Base-by-base conservation (phyloP, 106 monocot species). In the Phalaenopsis equestris region DNA sequence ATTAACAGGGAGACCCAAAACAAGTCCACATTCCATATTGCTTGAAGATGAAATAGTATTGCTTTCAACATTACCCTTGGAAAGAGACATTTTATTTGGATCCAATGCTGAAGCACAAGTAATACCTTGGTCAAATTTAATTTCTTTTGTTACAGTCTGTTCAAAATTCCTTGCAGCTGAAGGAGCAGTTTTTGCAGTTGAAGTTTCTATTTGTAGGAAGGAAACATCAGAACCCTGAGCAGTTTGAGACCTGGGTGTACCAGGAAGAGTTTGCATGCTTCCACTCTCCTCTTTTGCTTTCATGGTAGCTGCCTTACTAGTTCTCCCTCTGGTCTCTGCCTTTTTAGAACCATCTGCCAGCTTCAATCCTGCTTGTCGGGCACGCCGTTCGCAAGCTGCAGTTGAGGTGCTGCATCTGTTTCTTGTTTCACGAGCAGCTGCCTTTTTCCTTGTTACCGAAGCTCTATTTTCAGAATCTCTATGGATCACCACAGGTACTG, bases 351-450 rank as follows among this genome's bases (percentile, higher is more conserved):
- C 79, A 76, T 85, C 85, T 70, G 52, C 72, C 42, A 82, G 81
- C 79, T 89, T 84, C 65, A 80, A 45, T 76, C 78, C 87, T 72
- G 94, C 81, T 79, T 86, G 82, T 39, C 87, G 82, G 75, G 90
- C 88, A 83, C 86, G 86, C 5, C 86, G 79, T 82, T 86, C 89
- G 78, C 75, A 81, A 55, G 84, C 87, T 74, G 88, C 89, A 38
- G 89, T 89, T 37, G 80, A 68, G 55, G 86, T 76, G 83, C 47
- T 84, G 67, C 83, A 83, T 75, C 84, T 81, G 37, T 75, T 88
- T 70, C 84, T 91, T 73, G 92, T 83, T 84, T 92, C 92, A 82
- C 90, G 90, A 80, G 91, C 93, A 82, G 88, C 90, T 52, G 89
- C 90, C 36, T 88, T 95, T 81, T 90, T 94, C 37, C 92, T 92